A percentile compares a stretch with the other conserved stretches of the same genome.
phyloP scores from a whole-genome alignment of 768 basidiomycete species.

The Boletus sensibilis region DNA sequence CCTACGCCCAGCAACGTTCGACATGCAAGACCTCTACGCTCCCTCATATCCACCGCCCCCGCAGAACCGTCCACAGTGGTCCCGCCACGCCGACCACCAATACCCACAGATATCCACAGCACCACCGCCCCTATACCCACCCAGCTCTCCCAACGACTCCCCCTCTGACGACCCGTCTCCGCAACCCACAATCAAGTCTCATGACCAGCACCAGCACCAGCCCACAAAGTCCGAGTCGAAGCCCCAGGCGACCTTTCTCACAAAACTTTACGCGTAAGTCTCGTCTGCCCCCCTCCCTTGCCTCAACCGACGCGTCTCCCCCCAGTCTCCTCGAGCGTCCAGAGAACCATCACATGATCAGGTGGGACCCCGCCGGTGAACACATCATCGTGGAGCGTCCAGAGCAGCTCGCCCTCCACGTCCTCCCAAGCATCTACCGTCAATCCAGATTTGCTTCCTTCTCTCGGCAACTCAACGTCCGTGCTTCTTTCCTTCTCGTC shows the following conservation, averaged over 20 bases:
- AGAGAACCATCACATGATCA: slow-evolving; percentile 96
- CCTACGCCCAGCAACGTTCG: slow-evolving; percentile 41
- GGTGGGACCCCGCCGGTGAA: slow-evolving; percentile 91
- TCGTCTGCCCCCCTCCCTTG: not conserved
- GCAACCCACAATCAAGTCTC: slow-evolving; percentile 29
- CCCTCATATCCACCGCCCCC: slow-evolving; percentile 35
- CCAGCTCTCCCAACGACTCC: slow-evolving; percentile 40
- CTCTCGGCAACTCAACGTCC: slow-evolving; percentile 93
- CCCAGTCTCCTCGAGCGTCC: slow-evolving; percentile 80
- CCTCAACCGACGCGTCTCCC: slow-evolving; percentile 22
- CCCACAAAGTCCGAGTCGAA: slow-evolving; percentile 72
- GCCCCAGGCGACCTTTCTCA: slow-evolving; percentile 93
- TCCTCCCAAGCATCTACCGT: slow-evolving; percentile 91
- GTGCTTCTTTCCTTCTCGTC: slow-evolving; percentile 39
- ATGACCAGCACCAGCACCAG: slow-evolving; percentile 49
- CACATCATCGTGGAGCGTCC: slow-evolving; percentile 95
- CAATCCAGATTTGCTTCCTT: slow-evolving; percentile 97
- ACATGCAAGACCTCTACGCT: slow-evolving; percentile 51
- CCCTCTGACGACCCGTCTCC: slow-evolving; percentile 50
- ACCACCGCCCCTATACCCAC: slow-evolving; percentile 33
- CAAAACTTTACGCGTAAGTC: slow-evolving; percentile 92
- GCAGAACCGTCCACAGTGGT: slow-evolving; percentile 43
- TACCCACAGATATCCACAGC: slow-evolving; percentile 36
- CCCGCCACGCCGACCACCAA: slow-evolving; percentile 33
- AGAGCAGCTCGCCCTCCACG: slow-evolving; percentile 90